Percentiles rank a stretch among this genome's conserved stretches.
These are phyloP conservation scores for Verticillium longisporum DNA, from an alignment of 2,329 filamentous ascomycete genomes.

Conservation along the genomic window DNA sequence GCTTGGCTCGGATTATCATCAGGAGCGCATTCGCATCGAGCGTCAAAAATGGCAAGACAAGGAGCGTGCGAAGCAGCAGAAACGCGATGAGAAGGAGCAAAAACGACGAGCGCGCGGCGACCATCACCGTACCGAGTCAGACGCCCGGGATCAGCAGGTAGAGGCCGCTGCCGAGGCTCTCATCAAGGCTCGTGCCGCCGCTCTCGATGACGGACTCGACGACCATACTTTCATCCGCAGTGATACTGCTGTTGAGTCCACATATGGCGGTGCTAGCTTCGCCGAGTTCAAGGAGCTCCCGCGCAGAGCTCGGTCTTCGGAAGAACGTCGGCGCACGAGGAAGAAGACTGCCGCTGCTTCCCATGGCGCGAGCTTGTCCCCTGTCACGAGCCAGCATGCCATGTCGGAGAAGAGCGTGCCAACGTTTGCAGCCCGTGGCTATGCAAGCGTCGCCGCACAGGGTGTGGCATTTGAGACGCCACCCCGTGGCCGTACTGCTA, in stretches of 20 bases:
- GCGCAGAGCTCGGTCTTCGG: not conserved
- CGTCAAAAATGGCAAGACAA: conserved; percentile 58
- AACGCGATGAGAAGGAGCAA: conserved; percentile 52
- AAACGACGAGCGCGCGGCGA: conserved; percentile 46
- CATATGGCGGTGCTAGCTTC: not conserved
- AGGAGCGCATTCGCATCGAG: conserved; percentile 53
- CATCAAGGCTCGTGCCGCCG: conserved; percentile 2
- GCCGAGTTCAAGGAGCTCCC: not conserved
- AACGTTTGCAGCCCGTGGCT: too few species aligned
- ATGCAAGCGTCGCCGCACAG: too few species aligned
- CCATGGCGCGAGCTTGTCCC: not conserved
- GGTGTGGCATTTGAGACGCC: too few species aligned
- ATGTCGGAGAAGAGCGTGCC: too few species aligned
- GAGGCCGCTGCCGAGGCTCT: conserved; percentile 38
- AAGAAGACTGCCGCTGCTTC: not conserved
- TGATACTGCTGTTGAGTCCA: conserved; percentile 16
- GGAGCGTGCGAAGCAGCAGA: conserved; percentile 55
- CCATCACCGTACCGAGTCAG: conserved; percentile 22
- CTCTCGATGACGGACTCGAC: conserved; percentile 14
- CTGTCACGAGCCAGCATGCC: conserved; percentile 19
- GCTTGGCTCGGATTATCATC: conserved; percentile 43
- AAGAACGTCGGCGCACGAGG: not conserved
- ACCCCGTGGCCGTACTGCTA: too few species aligned
- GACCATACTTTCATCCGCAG: not conserved
- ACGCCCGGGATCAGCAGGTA: conserved; percentile 47